These are phyloP conservation scores for Fraxinus anomala DNA, from an alignment of 257 asterid species.

Conservation along the genomic window DNA sequence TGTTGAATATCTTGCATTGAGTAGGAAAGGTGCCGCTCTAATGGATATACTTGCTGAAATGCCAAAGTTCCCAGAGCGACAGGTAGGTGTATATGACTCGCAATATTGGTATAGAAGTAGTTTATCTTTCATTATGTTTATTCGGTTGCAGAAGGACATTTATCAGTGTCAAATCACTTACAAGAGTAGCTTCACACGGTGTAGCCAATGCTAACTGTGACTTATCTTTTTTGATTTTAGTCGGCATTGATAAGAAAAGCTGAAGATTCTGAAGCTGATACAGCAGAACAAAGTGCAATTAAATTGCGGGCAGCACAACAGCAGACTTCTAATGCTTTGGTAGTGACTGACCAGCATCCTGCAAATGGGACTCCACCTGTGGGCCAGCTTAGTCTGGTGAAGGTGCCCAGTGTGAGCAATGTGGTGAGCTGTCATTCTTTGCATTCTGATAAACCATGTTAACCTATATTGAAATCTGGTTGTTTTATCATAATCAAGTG, in stretches of 20 bases:
- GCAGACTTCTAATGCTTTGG: slow-evolving; percentile 83
- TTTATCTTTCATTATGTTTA: not conserved
- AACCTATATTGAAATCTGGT: slow-evolving; percentile 20
- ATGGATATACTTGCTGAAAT: slow-evolving; percentile 92
- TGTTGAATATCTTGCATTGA: slow-evolving; percentile 80
- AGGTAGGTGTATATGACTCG: slow-evolving; percentile 47
- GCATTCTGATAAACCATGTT: slow-evolving; percentile 19
- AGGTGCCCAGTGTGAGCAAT: slow-evolving; percentile 61
- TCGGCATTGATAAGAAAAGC: slow-evolving; percentile 83
- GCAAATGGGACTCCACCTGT: slow-evolving; percentile 68
- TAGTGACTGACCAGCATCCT: slow-evolving; percentile 71
- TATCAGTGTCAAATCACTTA: slow-evolving; percentile 2
- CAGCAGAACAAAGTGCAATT: slow-evolving; percentile 97
- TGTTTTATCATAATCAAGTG: slow-evolving; percentile 17
- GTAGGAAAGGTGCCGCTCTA: slow-evolving; percentile 84
- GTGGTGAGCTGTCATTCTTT: slow-evolving; percentile 52
- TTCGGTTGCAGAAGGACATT: slow-evolving; percentile 23
- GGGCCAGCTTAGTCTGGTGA: slow-evolving; percentile 77
- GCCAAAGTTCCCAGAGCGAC: slow-evolving; percentile 97
- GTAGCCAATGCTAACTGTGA: slow-evolving; percentile 22
- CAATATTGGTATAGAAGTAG: slow-evolving; percentile 19
- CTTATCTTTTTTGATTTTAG: slow-evolving; percentile 41
- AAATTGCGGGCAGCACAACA: slow-evolving; percentile 80
- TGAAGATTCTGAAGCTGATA: slow-evolving; percentile 87
- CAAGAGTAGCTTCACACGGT: slow-evolving; percentile 10